Evolutionary conservation across 2,329 filamentous ascomycete genomes (phyloP), one percentile per base, ranked within the genome.

Genomic region (Diplodia intermedia): DNA sequence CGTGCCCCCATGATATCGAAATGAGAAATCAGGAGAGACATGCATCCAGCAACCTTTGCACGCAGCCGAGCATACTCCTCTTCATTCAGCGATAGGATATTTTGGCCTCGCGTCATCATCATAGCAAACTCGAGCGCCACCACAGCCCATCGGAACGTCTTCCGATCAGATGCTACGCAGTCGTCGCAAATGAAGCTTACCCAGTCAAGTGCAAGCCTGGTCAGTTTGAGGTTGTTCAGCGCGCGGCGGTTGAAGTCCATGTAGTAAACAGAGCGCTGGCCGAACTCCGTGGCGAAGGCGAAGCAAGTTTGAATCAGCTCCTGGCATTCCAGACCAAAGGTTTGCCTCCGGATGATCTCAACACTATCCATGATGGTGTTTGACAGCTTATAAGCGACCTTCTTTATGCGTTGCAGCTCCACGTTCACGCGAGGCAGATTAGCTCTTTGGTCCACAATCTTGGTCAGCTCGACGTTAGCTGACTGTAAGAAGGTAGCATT

Each of bases 321-420:
- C 74, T 97, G 93, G 77, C 94, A 97, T 71, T 95, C 91, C 71
- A 94, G 87, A 9, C 90, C 92, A 68, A 87, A 86, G 1, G 93
- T 93, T 79, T 99, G 94, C 72, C 89, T 89, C 71, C 93, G 88
- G 71, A 99, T 95, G 70, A 92, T 93, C 77, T 97, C 93, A 54
- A 99, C 95, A 76, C 93, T 97, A 79, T 98, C 94, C 93, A 99
- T 97, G 80, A 99, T 98, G 7, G 93, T 93, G 80, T 97, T 98
- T 63, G 93, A 97, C 53, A 99, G 85, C 79, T 97, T 97, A 84
- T 96, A 98, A 3, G 94, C 93, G 2, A 96, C 96, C 77, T 94
- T 93, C 74, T 96, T 94, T 74, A 97, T 97, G 77, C 97, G 96
- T 74, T 93, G 94, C 71, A 99, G 83, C 77, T 96, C 91, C 62